phyloP scores from a whole-genome alignment of 108 stramenopile species.

The Fragilaria crotonensis region DNA sequence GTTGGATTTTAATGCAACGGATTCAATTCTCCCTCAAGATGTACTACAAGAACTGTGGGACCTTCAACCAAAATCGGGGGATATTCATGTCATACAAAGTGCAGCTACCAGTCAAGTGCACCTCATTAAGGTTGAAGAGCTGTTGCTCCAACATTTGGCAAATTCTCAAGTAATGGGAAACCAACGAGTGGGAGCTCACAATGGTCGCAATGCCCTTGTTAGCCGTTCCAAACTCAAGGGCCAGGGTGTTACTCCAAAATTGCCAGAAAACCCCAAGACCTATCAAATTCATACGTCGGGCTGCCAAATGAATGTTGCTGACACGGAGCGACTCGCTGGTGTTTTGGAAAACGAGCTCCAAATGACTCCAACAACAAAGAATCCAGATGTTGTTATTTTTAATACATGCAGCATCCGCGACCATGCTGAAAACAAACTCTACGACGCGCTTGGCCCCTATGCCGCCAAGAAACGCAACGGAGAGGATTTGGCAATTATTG shows the following conservation, averaged over 20 bases:
- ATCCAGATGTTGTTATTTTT: conserved; percentile 85
- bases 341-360: conserved; percentile 83
- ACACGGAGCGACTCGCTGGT: conserved; percentile 94
- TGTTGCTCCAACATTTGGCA: conserved; percentile 18
- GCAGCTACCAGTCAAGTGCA: conserved; percentile 30
- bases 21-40: conserved; percentile 49
- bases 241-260: conserved; percentile 21
- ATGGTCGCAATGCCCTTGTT: conserved; percentile 28
- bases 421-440: conserved; percentile 95
- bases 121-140: conserved; percentile 63
- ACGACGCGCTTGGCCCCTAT: conserved; percentile 55
- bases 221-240: conserved; percentile 34
- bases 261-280: conserved; percentile 20
- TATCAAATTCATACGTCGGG: conserved; percentile 89
- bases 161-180: not conserved
- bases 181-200: conserved; percentile 18
- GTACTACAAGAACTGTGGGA: conserved; percentile 48
- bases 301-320: conserved; percentile 98
- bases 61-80: conserved; percentile 71
- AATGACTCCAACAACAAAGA: conserved; percentile 31
- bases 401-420: conserved; percentile 97
- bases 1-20: conserved; percentile 41
- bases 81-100: conserved; percentile 51
- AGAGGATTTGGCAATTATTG: conserved; percentile 85
- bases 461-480: conserved; percentile 78